Conservation (phyloP, 192 early-diverging fungal genomes). For the Umbelopsis sp. region DNA sequence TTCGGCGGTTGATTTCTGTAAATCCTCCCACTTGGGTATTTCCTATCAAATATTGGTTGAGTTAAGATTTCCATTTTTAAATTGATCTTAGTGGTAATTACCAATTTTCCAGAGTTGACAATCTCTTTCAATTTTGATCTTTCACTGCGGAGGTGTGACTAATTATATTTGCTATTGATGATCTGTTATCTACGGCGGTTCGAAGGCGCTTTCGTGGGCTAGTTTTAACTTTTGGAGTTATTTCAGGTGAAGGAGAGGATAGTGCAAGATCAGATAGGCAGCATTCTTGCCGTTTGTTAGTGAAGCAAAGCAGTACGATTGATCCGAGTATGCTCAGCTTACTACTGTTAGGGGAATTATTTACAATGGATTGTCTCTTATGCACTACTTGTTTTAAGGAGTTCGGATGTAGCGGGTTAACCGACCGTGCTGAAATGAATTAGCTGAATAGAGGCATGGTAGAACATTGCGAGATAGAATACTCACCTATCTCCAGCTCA, state of each 20-base stretch:
- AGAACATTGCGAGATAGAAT: too few species aligned
- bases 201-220: too few species aligned
- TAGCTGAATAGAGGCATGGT: neutral
- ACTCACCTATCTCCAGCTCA: slow-evolving; percentile 2
- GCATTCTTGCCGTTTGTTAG: neutral
- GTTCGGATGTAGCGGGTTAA: neutral
- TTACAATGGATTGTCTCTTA: neutral
- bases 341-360: slow-evolving; percentile 7
- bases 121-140: neutral
- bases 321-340: neutral
- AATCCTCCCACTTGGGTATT: neutral
- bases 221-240: too few species aligned
- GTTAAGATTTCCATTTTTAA: neutral
- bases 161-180: too few species aligned
- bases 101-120: slow-evolving; percentile 8
- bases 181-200: neutral
- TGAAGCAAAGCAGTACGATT: too few species aligned
- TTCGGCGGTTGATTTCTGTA: neutral
- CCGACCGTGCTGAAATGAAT: neutral
- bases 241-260: too few species aligned
- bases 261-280: neutral
- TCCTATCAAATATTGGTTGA: neutral
- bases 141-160: too few species aligned
- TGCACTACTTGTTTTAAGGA: neutral
- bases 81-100: neutral